Evolutionary conservation across 2,329 filamentous ascomycete species (phyloP).

Genomic region (Fusarium siculi): DNA sequence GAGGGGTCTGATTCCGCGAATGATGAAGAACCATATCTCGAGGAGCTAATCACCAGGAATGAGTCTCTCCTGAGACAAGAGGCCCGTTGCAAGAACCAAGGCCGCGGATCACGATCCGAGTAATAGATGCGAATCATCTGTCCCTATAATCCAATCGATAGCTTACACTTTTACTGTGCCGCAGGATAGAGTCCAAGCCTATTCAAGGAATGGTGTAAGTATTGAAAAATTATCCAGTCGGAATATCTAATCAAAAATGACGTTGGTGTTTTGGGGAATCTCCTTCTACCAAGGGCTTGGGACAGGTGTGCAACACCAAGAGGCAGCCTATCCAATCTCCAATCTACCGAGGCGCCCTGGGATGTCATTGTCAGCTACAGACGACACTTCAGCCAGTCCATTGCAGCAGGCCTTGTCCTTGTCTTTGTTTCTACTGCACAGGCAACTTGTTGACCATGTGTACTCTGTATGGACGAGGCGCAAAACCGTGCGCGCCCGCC

Average conservation of each 20-base stretch:
- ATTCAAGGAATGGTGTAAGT: not conserved
- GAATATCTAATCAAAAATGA: not conserved
- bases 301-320: not conserved
- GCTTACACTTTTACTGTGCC: conserved; percentile 14
- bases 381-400: not conserved
- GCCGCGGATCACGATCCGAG: conserved; percentile 3
- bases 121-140: not conserved
- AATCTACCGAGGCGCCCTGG: not conserved
- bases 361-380: not conserved
- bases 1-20: not conserved
- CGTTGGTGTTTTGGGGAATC: conserved; percentile 8
- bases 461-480: not conserved
- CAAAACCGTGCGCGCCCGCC: conserved; percentile 11
- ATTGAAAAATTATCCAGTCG: not conserved
- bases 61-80: conserved; percentile 6
- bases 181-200: conserved; percentile 19
- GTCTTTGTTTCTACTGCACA: not conserved
- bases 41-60: not conserved
- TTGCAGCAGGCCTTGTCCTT: conserved; percentile 3
- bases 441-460: not conserved
- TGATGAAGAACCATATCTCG: not conserved
- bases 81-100: conserved; percentile 3
- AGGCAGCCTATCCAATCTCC: not conserved
- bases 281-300: not conserved
- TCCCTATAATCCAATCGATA: conserved; percentile 11